Evolutionary conservation across 306 rosid genomes (phyloP), one percentile per base, ranked within the genome.

Genomic region (Bauhinia variegata): DNA sequence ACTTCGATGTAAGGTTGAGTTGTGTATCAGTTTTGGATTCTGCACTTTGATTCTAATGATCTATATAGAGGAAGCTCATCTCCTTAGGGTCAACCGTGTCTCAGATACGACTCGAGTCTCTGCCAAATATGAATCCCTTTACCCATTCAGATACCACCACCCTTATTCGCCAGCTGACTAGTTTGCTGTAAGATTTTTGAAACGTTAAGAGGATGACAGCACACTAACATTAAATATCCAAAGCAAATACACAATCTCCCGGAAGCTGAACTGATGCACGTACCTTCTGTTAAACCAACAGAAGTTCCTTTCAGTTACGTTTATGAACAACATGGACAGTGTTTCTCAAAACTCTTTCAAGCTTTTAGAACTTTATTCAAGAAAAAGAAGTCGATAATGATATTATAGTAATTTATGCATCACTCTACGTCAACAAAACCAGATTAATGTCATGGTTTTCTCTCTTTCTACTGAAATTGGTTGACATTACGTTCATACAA

Each of bases 81-180:
- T 32, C 28, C 2, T 11, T 15, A 48, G 10, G 41, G 60, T 53
- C 12, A 39, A 31, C 4, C 11, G 7, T 53, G 16, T 72, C 58
- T 72, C 81, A 83, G 18, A 83, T 79, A 73, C 87, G 77, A 63
- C 98, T 92, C 7, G 95, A 89, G 75, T 92, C 98, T 68, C 96
- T 82, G 0, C 96, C 98, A 44, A 85, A 92, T 43, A 87, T 52
- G 60, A 82, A 87, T 72, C 80, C 41, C 64, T 95, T 79, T 7
- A 83, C 79, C 98, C 98, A 92, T 49, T 92, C 98, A 61, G 85
- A 72, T 54, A 92, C 83, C 75, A 92, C 98, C 68, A 61, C 43
- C 78, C 95, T 83, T 28, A 95, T 92, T 14, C 98, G 87, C 98
- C 98, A 92, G 88, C 98, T 84, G 33, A 92, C 98, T 76, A 67